Evolutionary conservation across 805 yeast genomes (phyloP).

Genomic region (Teunomyces atbi): DNA sequence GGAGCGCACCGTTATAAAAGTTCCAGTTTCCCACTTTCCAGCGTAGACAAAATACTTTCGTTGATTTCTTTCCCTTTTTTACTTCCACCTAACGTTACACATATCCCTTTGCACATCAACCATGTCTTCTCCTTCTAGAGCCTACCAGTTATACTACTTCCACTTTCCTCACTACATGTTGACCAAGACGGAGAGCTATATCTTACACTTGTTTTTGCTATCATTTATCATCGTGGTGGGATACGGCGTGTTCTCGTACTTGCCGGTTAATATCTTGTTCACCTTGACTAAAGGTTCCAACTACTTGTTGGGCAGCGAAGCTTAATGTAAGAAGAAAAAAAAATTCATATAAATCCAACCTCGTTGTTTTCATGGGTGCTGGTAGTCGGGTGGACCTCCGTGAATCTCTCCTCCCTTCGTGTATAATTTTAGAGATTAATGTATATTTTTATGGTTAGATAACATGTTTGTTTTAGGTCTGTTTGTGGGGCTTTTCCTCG

Average conservation of each 20-base stretch:
- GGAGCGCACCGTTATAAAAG: neutral
- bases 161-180: slow-evolving; percentile 50
- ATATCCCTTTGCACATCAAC: neutral
- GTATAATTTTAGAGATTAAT: neutral
- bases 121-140: slow-evolving; percentile 3
- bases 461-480: neutral
- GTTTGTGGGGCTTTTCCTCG: neutral
- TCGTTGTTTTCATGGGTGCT: neutral
- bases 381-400: neutral
- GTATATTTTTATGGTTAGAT: neutral
- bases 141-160: slow-evolving; percentile 34
- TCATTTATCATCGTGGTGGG: slow-evolving; percentile 24
- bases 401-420: neutral
- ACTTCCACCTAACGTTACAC: neutral
- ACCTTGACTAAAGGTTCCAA: slow-evolving; percentile 31
- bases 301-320: slow-evolving; percentile 33
- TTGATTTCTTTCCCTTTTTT: neutral
- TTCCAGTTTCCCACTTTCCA: neutral
- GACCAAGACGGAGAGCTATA: slow-evolving; percentile 41
- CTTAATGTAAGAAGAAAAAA: neutral
- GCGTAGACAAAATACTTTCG: neutral
- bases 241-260: slow-evolving; percentile 26
- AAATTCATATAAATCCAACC: neutral
- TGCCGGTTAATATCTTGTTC: slow-evolving; percentile 29
- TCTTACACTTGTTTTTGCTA: slow-evolving; percentile 18